phyloP scores from a whole-genome alignment of 148 eudicot species.

The Persicaria maculosa region DNA sequence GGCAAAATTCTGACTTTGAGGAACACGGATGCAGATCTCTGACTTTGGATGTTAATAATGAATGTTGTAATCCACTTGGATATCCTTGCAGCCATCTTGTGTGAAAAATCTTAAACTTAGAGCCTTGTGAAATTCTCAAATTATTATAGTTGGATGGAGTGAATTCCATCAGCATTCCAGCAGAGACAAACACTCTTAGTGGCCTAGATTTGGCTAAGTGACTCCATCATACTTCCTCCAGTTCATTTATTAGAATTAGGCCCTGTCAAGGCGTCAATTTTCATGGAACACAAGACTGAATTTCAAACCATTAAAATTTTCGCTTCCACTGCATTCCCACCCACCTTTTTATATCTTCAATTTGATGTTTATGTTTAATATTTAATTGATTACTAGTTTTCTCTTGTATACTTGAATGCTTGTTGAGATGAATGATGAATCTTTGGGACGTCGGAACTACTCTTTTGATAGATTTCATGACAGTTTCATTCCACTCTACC shows the following conservation, averaged over 20 bases:
- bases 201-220: background rate
- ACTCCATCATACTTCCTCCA: background rate
- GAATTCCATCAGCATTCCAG: background rate
- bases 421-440: background rate
- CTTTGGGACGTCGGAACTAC: background rate
- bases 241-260: background rate
- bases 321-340: background rate
- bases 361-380: background rate
- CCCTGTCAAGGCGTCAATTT: too few species aligned
- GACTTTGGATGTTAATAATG: background rate
- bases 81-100: background rate
- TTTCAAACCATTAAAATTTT: background rate
- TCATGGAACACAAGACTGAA: background rate
- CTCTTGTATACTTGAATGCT: background rate
- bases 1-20: background rate
- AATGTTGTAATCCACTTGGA: background rate
- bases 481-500: background rate
- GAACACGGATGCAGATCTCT: background rate
- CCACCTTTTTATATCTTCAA: background rate
- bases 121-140: background rate
- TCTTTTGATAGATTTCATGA: background rate
- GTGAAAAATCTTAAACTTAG: background rate
- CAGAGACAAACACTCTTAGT: background rate
- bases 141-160: background rate
- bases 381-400: background rate